These are phyloP conservation scores for Suillus spraguei DNA, from an alignment of 768 basidiomycete species.

Conservation along the genomic window DNA sequence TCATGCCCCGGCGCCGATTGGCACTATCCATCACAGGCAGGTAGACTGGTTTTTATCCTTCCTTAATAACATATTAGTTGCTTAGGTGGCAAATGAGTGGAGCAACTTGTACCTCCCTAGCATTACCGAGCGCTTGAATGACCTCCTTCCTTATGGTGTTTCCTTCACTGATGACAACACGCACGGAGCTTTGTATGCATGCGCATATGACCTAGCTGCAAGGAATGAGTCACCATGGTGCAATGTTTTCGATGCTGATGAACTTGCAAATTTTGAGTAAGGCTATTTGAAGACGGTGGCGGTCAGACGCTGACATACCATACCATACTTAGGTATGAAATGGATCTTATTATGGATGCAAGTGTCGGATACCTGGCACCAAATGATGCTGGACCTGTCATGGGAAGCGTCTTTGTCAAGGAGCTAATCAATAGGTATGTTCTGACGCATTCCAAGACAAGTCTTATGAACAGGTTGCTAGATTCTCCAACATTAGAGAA, in stretches of 20 bases:
- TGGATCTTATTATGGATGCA: conserved; percentile 41
- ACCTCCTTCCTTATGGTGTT: conserved; percentile 32
- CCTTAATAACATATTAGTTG: background rate
- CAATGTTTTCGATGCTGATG: conserved; percentile 35
- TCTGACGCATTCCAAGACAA: background rate
- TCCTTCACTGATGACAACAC: conserved; percentile 36
- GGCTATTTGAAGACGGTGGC: conserved; percentile 12
- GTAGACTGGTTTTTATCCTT: background rate
- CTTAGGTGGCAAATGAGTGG: conserved; percentile 32
- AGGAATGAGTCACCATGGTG: conserved; percentile 43
- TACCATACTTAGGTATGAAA: conserved; percentile 35
- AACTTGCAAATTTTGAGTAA: conserved; percentile 40
- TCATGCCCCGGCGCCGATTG: conserved; percentile 30
- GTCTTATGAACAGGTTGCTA: conserved; percentile 11
- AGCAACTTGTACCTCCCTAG: conserved; percentile 35
- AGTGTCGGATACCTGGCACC: conserved; percentile 38
- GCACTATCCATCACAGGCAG: conserved; percentile 12
- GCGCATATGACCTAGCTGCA: conserved; percentile 43
- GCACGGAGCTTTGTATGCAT: conserved; percentile 44
- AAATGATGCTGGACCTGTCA: conserved; percentile 34
- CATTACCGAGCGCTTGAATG: conserved; percentile 38
- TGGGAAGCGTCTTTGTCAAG: conserved; percentile 42
- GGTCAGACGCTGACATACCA: background rate
- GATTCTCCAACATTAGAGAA: conserved; percentile 38
- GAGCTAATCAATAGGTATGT: conserved; percentile 41